Base-by-base conservation (phyloP, 768 basidiomycete species). In the Suillus brevipes region DNA sequence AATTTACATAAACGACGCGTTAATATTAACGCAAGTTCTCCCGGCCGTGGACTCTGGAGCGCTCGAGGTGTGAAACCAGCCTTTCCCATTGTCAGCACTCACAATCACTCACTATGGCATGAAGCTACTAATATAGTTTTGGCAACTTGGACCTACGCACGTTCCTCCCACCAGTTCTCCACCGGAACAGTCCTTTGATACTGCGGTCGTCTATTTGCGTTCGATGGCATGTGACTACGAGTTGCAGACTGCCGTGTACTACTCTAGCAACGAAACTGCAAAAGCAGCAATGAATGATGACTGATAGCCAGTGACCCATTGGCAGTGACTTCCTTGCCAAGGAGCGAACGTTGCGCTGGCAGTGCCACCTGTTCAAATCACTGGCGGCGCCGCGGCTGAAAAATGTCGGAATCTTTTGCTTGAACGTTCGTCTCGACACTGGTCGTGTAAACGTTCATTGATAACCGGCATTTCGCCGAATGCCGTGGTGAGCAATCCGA, bases 371-470 rank as follows among this genome's bases (percentile, higher is more conserved):
- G 52, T 20, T 34, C 31, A 20, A 53, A 53, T 53, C 18, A 18
- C 31, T 31, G 25, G 50, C 37, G 23, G 31, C 31, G 31, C 31
- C 31, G 31, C 31, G 31, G 14, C 56, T 9, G 9, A 38, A 58
- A 28, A 40, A 3, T 28, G 6, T 40, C 57, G 38, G 38, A 25
- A 28, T 40, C 8, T 53, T 58, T 58, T 40, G 16, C 57, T 59
- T 59, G 25, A 75, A 75, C 75, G 76, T 75, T 75, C 74, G 76
- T 73, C 43, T 61, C 16, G 9, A 64, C 45, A 74, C 62, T 71
- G 75, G 70, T 60, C 64, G 25, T 60, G 53, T 45, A 16, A 66
- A 42, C 31, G 6, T 45, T 58, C 65, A 61, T 60, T 28, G 47
- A 25, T 62, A 13, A 28, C 40, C 58, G 40, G 58, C 20, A 12